Evolutionary conservation across 2,329 filamentous ascomycete genomes (phyloP).

Genomic region (Fusarium acutatum): DNA sequence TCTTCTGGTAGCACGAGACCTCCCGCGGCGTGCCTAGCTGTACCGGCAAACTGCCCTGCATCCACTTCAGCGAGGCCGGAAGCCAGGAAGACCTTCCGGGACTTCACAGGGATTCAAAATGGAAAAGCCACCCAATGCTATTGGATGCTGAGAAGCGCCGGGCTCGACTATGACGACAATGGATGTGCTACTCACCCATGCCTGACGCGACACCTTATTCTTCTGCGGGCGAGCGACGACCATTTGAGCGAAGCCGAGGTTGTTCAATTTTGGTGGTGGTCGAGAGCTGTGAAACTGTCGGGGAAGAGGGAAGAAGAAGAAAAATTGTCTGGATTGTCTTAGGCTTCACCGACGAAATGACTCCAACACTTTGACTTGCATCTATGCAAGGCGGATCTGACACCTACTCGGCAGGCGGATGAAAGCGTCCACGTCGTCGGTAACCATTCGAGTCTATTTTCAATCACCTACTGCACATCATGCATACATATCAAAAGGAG

Average conservation of each 20-base stretch:
- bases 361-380: conserved; percentile 31
- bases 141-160: conserved; percentile 35
- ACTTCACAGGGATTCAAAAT: conserved; percentile 24
- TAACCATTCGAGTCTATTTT: conserved; percentile 38
- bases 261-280: conserved; percentile 11
- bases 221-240: conserved; percentile 18
- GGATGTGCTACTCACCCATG: conserved; percentile 31
- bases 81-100: conserved; percentile 39
- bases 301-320: background rate
- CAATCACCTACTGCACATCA: conserved; percentile 42
- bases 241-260: conserved; percentile 23
- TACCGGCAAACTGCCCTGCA: conserved; percentile 34
- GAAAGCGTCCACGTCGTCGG: conserved; percentile 42
- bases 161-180: conserved; percentile 39
- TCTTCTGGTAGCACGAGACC: conserved; percentile 36
- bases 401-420: conserved; percentile 35
- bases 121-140: conserved; percentile 15
- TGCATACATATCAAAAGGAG: conserved; percentile 41
- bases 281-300: background rate
- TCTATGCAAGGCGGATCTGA: conserved; percentile 36
- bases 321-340: conserved; percentile 14
- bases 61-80: conserved; percentile 36
- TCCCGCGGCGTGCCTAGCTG: conserved; percentile 21
- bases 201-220: conserved; percentile 36
- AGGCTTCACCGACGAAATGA: conserved; percentile 42